These are phyloP conservation scores for Penicillium salamii DNA, from an alignment of 495 filamentous ascomycete genomes.

Conservation along the genomic window DNA sequence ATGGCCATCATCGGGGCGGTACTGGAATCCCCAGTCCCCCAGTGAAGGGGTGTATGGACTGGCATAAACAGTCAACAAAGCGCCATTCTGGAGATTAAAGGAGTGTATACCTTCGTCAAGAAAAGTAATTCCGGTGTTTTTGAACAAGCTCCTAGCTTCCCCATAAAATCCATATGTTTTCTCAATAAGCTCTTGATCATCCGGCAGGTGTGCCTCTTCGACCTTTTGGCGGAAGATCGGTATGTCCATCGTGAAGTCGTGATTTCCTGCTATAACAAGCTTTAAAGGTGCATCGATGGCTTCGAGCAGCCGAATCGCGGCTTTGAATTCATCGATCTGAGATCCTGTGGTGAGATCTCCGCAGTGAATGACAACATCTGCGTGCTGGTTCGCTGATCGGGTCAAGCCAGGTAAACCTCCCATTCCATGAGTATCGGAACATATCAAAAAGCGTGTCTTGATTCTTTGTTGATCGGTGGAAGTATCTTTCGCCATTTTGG, in stretches of 20 bases:
- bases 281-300: slow-evolving; percentile 59
- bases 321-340: slow-evolving; percentile 50
- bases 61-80: slow-evolving; percentile 58
- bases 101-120: slow-evolving; percentile 59
- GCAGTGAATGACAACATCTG: slow-evolving; percentile 66
- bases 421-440: slow-evolving; percentile 60
- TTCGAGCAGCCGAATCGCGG: slow-evolving; percentile 47
- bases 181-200: slow-evolving; percentile 24
- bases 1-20: slow-evolving; percentile 45
- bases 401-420: too few relatives aligned
- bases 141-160: slow-evolving; percentile 26
- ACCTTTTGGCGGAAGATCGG: slow-evolving; percentile 32
- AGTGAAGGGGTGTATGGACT: slow-evolving; percentile 62
- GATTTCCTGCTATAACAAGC: slow-evolving; percentile 72
- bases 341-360: slow-evolving; percentile 65
- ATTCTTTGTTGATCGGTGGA: background rate
- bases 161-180: slow-evolving; percentile 31
- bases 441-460: slow-evolving; percentile 49
- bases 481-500: too few relatives aligned
- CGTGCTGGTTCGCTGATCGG: slow-evolving; percentile 28
- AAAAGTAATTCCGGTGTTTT: slow-evolving; percentile 48
- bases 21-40: slow-evolving; percentile 58
- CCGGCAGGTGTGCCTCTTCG: slow-evolving; percentile 19
- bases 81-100: slow-evolving; percentile 58
- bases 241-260: slow-evolving; percentile 63